Evolutionary conservation across 352 stramenopile species (phyloP), one percentile per base, ranked within the genome.

Genomic region (Globisporangium splendens): DNA sequence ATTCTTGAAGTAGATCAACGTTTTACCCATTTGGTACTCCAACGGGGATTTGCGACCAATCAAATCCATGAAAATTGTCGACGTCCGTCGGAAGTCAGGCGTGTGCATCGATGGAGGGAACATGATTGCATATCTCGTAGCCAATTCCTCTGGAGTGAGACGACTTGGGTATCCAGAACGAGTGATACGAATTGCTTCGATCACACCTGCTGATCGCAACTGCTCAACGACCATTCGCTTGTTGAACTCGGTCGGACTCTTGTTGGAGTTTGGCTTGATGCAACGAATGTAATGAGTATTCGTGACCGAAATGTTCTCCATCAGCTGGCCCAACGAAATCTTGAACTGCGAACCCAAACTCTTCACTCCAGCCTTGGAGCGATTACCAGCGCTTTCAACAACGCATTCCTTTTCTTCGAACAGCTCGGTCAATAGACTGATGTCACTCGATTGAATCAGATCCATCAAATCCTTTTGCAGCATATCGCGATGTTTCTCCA

Each of bases 401-500:
- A 68, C 46, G 1, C 31, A 60, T 8, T 90, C 82, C n/a, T 55
- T 75, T 44, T 89, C 75, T 22, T 86, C 73, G 44, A 96, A 96
- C 1, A 96, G 72, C 49, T 84, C 71, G 1, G 84, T 73, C 11
- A 95, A 62, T 51, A 95, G 58, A 4, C 70, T 44, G 12, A 93
- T 60, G 48, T 62, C 83, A 55, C 86, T 95, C 14, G 83, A 69
- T 61, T 92, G 78, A 35, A 96, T 86, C 63, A 96, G 67, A 50
- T 93, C 81, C 58, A 97, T 88, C 50, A 99, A 71, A 55, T 98
- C 95, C 56, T 98, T 98, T 68, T 97, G 96, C 41, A 99, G 74
- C 10, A 84, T 96, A 63, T 98, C 92, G 49, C 92, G 91, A 65
- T 98, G 98, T 72, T 98, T 98, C 72, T 98, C 96, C 72, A 98